phyloP scores from a whole-genome alignment of 1,284 basidiomycete genomes.

The Cryptococcus floricola region DNA sequence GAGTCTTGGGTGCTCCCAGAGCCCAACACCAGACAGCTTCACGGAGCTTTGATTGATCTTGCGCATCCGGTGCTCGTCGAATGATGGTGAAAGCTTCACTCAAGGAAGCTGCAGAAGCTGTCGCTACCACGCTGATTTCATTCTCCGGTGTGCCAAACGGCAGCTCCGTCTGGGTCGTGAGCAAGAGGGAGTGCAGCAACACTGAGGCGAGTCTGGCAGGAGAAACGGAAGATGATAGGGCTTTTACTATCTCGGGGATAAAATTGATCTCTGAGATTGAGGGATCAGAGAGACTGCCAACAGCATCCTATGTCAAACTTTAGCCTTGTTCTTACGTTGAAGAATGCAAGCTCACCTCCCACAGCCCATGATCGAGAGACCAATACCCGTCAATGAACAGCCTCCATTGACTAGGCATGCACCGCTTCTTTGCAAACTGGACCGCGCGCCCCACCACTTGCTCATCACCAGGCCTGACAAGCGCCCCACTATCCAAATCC shows the following conservation, averaged over 20 bases:
- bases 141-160: slow-evolving; percentile 10
- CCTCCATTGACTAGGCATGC: slow-evolving; percentile 37
- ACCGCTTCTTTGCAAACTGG: slow-evolving; percentile 30
- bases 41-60: slow-evolving; percentile 15
- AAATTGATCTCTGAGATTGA: slow-evolving; percentile 39
- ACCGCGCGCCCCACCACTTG: slow-evolving; percentile 10
- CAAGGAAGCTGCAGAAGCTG: slow-evolving; percentile 23
- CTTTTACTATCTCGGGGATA: slow-evolving; percentile 29
- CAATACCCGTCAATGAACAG: slow-evolving; percentile 44
- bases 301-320: slow-evolving; percentile 17
- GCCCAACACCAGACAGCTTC: slow-evolving; percentile 40
- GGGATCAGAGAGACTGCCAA: slow-evolving; percentile 31
- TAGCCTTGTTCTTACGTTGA: background rate
- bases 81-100: slow-evolving; percentile 27
- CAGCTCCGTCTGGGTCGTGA: slow-evolving; percentile 10
- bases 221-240: slow-evolving; percentile 30
- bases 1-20: slow-evolving; percentile 28
- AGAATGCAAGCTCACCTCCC: slow-evolving; percentile 22
- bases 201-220: slow-evolving; percentile 27
- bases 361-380: slow-evolving; percentile 37
- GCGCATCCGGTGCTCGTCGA: slow-evolving; percentile 10
- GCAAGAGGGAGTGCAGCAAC: slow-evolving; percentile 29
- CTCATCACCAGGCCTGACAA: slow-evolving; percentile 2
- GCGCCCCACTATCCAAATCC: slow-evolving; percentile 10
- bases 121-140: slow-evolving; percentile 23